Percentiles rank a stretch among this genome's conserved stretches.
Evolutionary conservation across 164 flowering plant genomes (phyloP).

Genomic region (Berberis thunbergii): DNA sequence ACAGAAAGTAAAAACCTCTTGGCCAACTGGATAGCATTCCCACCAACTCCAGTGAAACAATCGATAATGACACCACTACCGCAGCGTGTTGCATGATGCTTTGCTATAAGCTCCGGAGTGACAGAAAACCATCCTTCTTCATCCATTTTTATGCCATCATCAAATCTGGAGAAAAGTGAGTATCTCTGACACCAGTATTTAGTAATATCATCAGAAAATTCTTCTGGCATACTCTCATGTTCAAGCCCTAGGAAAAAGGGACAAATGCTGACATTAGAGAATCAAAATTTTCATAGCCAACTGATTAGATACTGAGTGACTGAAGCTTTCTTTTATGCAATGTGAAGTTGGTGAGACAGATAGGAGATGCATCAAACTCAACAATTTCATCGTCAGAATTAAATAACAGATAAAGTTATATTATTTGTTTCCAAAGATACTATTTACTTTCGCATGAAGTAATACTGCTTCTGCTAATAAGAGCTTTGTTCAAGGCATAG

Average conservation of each 20-base stretch:
- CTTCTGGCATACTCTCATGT: conserved; percentile 22
- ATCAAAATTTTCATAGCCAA: not conserved
- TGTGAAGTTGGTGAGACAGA: not conserved
- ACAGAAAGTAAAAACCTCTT: conserved; percentile 28
- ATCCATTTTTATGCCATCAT: conserved; percentile 86
- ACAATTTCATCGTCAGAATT: not conserved
- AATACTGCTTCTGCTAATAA: too few species aligned
- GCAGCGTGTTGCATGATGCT: conserved; percentile 83
- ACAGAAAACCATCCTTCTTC: conserved; percentile 99
- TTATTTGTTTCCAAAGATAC: not conserved
- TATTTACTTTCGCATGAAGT: not conserved
- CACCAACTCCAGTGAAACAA: conserved; percentile 91
- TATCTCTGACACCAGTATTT: conserved; percentile 90
- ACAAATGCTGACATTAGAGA: not conserved
- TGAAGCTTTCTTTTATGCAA: not conserved
- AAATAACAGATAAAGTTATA: not conserved
- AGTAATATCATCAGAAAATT: conserved; percentile 24
- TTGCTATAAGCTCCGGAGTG: conserved; percentile 77
- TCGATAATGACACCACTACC: conserved; percentile 54
- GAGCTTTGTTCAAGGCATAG: too few species aligned
- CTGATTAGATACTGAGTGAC: not conserved
- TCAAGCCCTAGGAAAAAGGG: conserved; percentile 10
- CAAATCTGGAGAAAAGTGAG: conserved; percentile 63
- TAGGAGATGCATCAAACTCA: not conserved
- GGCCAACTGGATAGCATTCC: conserved; percentile 94